phyloP scores from a whole-genome alignment of 805 yeast genomes.

The Myxozyma lipomycoides region DNA sequence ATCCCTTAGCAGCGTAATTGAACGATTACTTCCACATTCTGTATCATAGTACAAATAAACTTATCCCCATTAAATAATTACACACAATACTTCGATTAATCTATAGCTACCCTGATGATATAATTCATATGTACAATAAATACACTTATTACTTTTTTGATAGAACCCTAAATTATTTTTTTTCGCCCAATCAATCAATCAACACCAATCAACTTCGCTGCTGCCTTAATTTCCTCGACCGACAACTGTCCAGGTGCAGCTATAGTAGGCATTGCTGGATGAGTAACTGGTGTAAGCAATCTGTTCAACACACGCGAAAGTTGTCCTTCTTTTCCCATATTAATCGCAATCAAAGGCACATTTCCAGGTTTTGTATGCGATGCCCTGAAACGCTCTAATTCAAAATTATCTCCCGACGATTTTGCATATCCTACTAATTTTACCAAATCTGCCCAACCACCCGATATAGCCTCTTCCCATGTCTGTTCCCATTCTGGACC shows the following conservation, averaged over 20 bases:
- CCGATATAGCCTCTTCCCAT: slow-evolving; percentile 56
- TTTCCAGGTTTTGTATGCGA: slow-evolving; percentile 42
- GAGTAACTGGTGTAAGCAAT: slow-evolving; percentile 80
- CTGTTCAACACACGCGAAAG: slow-evolving; percentile 74
- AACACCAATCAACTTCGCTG: slow-evolving; percentile 21
- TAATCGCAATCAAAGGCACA: slow-evolving; percentile 73
- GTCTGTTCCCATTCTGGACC: slow-evolving; percentile 69
- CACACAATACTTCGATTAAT: neutral
- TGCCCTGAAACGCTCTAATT: slow-evolving; percentile 64
- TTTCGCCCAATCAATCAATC: neutral
- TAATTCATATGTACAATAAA: neutral
- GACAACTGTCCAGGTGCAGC: slow-evolving; percentile 80
- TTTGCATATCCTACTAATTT: slow-evolving; percentile 81
- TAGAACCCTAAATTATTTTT: no score
- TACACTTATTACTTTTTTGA: no score
- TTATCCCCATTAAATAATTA: neutral
- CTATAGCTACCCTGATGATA: no score
- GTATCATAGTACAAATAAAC: neutral
- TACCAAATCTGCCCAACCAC: slow-evolving; percentile 57
- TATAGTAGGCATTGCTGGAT: slow-evolving; percentile 57
- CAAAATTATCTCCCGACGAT: slow-evolving; percentile 60
- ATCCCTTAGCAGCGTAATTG: slow-evolving; percentile 1
- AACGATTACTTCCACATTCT: no score
- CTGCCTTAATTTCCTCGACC: slow-evolving; percentile 51
- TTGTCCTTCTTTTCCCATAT: slow-evolving; percentile 73